Percentiles rank a stretch among this genome's conserved stretches.
Conservation (phyloP, 2,329 filamentous ascomycete genomes). For the Neonectria faginata region DNA sequence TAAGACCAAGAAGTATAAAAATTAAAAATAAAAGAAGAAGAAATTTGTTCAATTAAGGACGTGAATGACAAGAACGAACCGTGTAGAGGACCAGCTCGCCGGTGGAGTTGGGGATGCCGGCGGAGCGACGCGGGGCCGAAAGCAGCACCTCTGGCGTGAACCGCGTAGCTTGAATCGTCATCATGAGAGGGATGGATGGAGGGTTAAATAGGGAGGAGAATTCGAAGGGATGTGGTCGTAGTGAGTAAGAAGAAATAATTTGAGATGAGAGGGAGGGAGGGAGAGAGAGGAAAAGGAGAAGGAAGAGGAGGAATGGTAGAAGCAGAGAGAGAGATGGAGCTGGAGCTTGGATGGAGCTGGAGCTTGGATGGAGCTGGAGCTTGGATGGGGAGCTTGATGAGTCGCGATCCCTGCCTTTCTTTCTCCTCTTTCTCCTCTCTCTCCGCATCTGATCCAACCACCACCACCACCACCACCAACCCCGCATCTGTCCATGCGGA, state of each 20-base stretch:
- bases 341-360: neutral
- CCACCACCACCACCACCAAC: neutral
- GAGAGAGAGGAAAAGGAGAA: neutral
- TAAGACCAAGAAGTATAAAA: no score
- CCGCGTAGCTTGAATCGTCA: conserved; percentile 77
- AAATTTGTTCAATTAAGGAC: conserved; percentile 28
- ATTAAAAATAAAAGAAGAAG: neutral
- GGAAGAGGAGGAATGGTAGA: neutral
- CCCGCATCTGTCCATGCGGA: neutral
- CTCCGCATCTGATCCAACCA: neutral
- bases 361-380: neutral
- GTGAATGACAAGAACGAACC: conserved; percentile 52
- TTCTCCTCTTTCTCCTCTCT: neutral
- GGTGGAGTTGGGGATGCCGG: conserved; percentile 75
- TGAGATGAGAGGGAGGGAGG: neutral
- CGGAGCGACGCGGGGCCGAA: conserved; percentile 78
- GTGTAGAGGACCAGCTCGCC: conserved; percentile 75
- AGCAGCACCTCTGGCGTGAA: conserved; percentile 84
- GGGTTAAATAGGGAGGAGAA: neutral
- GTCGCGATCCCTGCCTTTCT: conserved; percentile 7
- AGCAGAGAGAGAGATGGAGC: neutral
- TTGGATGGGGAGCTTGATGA: neutral
- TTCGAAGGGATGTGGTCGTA: neutral
- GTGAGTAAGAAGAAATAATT: neutral
- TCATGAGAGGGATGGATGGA: conserved; percentile 50